A percentile compares a stretch with the other conserved stretches of the same genome.
These are phyloP conservation scores for Fagus sylvatica DNA, from an alignment of 306 rosid species.

Conservation along the genomic window DNA sequence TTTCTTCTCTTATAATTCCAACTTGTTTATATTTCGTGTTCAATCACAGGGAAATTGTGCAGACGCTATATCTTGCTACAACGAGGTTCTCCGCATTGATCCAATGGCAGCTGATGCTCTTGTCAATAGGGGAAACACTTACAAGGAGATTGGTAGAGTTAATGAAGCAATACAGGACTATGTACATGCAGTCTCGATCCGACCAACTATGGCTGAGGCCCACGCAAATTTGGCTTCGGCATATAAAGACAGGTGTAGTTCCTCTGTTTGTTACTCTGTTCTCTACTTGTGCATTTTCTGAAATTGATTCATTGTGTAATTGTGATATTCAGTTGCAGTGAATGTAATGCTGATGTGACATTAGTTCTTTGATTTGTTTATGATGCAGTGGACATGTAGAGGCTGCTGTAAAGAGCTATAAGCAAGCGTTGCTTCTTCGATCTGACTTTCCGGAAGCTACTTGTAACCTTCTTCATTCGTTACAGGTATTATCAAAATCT, in stretches of 20 bases:
- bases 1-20: no score
- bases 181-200: constrained; percentile 65
- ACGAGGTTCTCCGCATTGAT: constrained; percentile 95
- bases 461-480: constrained; percentile 93
- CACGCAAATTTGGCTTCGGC: constrained; percentile 99
- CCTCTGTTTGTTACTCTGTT: no score
- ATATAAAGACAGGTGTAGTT: constrained; percentile 80
- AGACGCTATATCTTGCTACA: constrained; percentile 98
- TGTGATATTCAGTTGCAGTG: no score
- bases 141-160: constrained; percentile 96
- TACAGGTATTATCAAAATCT: constrained; percentile 56
- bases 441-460: constrained; percentile 97
- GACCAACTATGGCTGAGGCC: constrained; percentile 97
- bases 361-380: neutral
- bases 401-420: constrained; percentile 89
- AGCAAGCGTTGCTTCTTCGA: constrained; percentile 78
- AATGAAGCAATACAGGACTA: constrained; percentile 96
- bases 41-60: constrained; percentile 76
- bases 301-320: no score
- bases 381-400: constrained; percentile 88
- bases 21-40: neutral
- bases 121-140: constrained; percentile 97
- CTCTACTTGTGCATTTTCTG: no score
- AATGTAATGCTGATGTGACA: neutral
- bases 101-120: constrained; percentile 99